Base-by-base conservation (phyloP, 2,329 filamentous ascomycete species). In the Paraphoma sp. region DNA sequence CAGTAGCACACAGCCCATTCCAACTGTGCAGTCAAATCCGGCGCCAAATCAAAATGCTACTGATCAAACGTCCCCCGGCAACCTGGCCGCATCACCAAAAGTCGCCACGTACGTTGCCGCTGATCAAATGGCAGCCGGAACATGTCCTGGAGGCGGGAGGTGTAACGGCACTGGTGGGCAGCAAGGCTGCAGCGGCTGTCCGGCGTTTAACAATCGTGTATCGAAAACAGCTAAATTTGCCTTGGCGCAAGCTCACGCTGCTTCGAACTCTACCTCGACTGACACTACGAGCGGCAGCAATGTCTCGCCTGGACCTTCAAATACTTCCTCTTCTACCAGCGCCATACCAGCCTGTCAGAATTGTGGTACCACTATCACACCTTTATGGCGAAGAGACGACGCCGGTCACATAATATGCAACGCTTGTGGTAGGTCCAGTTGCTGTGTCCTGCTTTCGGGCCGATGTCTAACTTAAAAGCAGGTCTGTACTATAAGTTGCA, bases 381-480 rank as follows among this genome's bases (percentile, higher is more conserved):
- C 95, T 12, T 82, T 99, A 12, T 99, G 95, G 95, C 86, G 95
- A 71, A 86, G 95, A 69, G 95, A 98, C 73, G 94, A 97, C 76
- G 89, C 89, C 66, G 95, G 95, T 1, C 93, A 97, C 78, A 96
- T 94, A 5, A 99, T 99, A 62, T 99, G 95, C 81, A 99, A 99
- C 78, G 95, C 95, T 49, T 99, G 95, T 81, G 95, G 93, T 96
- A 84, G 74, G 89, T 85, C 57, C 8, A 30, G 11, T 14, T 36
- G 9, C 11, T 2, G 12, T 17, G 11, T 12, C n/a, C 11, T 29
- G 40, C 9, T 7, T 53, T 46, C 17, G 8, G 17, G 16, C 14
- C 11, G 30, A 45, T 53, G 42, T 48, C 69, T 70, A 57, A 70
- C 38, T 17, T 28, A n/a, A 12, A 6, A 33, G 8, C 23, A 97